Evolutionary conservation across 176 grass and related monocot genomes (phyloP), one percentile per base, ranked within the genome.

Genomic region (Aegilops tauschii): DNA sequence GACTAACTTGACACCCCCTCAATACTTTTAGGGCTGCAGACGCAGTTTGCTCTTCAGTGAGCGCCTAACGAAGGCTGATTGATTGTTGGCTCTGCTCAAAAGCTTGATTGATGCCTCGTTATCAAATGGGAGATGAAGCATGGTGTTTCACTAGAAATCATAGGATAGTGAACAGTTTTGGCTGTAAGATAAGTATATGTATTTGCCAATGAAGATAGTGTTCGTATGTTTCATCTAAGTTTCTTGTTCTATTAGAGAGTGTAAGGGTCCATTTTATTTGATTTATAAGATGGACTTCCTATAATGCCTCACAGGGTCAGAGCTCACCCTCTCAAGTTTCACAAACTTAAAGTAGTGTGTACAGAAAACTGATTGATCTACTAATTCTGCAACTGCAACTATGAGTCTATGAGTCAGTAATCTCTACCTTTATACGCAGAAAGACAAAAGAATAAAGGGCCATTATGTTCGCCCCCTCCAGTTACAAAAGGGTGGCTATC

Each of bases 61-160:
- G 66, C 36, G 17, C 30, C 30, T 56, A 28, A 73, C 13, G 23
- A 34, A 68, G 66, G 65, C 39, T 79, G 71, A 65, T 78, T 42
- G 34, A 9, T 44, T 61, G 37, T 78, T 62, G 45, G 20, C 56
- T 64, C 32, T 52, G 14, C 73, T 80, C n/a, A 45, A 80, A 85
- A 85, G 23, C 61, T 80, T 76, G 31, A 45, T 89, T 61, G 6
- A 36, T 75, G 47, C 68, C 35, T 80, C 5, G 3, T 84, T 68
- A 85, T 62, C 45, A 88, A 31, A 32, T 28, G 37, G 61, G 69
- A 40, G 27, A 61, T 83, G 79, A 79, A 58, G 61, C 49, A 70
- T 36, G 32, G 79, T 44, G 25, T 86, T 86, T 77, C 31, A 88
- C 50, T 81, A 85, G 23, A 81, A 65, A 85, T 84, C 49, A 78